These are phyloP conservation scores for Nelumbo lutea DNA, from an alignment of 164 flowering plant species.

Conservation along the genomic window DNA sequence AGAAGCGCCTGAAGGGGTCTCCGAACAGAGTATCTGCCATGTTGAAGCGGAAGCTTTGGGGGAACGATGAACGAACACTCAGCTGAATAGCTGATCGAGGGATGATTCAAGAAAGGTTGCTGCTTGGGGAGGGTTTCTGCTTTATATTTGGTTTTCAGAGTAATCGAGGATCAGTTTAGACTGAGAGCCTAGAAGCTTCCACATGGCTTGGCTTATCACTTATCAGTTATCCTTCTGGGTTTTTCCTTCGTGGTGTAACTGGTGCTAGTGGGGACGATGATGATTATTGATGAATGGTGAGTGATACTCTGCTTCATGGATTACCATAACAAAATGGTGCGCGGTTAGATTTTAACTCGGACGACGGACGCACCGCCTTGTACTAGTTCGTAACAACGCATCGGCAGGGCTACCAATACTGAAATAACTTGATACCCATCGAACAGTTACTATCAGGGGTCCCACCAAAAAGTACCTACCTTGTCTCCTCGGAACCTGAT, in stretches of 20 bases:
- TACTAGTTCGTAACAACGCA: no score
- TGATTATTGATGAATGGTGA: neutral
- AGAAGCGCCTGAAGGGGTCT: constrained; percentile 45
- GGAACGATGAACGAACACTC: neutral
- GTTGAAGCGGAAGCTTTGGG: neutral
- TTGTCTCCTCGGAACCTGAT: no score
- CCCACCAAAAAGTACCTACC: no score
- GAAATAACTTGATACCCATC: no score
- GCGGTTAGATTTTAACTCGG: neutral
- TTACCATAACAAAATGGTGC: neutral
- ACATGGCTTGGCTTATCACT: neutral
- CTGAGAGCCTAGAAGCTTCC: neutral
- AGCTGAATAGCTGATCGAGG: neutral
- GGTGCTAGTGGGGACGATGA: neutral
- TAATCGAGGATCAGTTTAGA: no score
- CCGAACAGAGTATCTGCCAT: constrained; percentile 41
- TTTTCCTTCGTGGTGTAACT: neutral
- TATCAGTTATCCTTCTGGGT: neutral
- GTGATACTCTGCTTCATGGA: neutral
- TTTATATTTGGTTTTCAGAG: no score
- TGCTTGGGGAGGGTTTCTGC: no score
- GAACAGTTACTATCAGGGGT: no score
- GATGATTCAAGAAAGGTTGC: neutral
- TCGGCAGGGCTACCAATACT: no score
- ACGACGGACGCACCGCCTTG: no score